Evolutionary conservation across 805 yeast genomes (phyloP), one percentile per base, ranked within the genome.

Genomic region (Spathaspora boniae): DNA sequence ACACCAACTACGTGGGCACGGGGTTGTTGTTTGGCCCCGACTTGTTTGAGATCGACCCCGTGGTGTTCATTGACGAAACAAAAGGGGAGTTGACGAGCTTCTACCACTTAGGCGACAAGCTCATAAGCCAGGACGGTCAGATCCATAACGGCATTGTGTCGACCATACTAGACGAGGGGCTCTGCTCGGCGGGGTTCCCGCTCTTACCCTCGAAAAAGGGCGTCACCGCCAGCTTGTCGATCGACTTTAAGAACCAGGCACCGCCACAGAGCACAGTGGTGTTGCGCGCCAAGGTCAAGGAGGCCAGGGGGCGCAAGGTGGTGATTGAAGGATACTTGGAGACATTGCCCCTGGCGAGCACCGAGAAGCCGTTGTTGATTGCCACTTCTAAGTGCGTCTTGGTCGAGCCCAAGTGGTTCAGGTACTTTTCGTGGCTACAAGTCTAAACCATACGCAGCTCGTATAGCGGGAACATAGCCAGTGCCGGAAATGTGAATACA

Each of bases 331-430:
- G 97, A 2, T 51, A 57, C 22, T 58, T 84, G 15, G 72, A 72
- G 42, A 72, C 85, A 0, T 53, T 84, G 29, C 72, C 71, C 11
- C 41, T 54, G 8, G 33, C 29, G 27, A 45, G 40, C 6, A 47
- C 45, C 17, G 58, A 50, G 24, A 43, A 50, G 5, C 62, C 71
- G 7, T 36, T 56, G 9, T 58, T 55, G 7, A 60, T 79, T 33
- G 94, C 91, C 0, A 60, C 67, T 11, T 88, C 87, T 0, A 63
- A 61, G 21, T 84, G 94, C 56, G 62, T 85, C 2, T 65, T 87
- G 41, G 93, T 87, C 2, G 95, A 87, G 51, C 96, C 96, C 3
- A 79, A 69, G 48, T 87, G 96, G 95, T 86, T 86, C 60, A 82
- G 77, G 51, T 85, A 78, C 51, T 60, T 86, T 36, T 53, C 56